Evolutionary conservation across 352 stramenopile species (phyloP), one percentile per base, ranked within the genome.

Genomic region (Phytophthora meadii): DNA sequence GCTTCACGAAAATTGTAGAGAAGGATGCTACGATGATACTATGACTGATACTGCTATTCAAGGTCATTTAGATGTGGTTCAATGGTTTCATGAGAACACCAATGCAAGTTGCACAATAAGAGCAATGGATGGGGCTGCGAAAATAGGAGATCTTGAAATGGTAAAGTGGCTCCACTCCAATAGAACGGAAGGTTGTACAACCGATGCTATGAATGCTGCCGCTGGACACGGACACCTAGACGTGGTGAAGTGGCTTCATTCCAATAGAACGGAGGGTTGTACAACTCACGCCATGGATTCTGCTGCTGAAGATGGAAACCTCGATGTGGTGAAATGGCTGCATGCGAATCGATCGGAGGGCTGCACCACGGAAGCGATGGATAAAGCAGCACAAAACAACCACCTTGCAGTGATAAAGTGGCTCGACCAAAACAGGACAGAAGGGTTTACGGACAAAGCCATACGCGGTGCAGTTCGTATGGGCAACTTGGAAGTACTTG

Each of bases 271-370:
- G 8, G 37, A 42, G 19, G 37, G 37, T 19, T 42, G 37, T 4
- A 42, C 12, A 42, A 19, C n/a, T 42, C 2, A 4, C 37, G 47
- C 47, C 9, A 30, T 54, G 11, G 15, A 44, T 42, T 8, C 9
- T 11, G 17, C 47, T 2, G 47, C 30, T 28, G 30, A 11, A 42
- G 30, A 44, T 3, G 34, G 34, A 3, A 9, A 42, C 14, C n/a
- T 54, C 6, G 30, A 41, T 27, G 28, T 54, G 4, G n/a, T 54
- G 6, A 5, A 54, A n/a, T 54, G 47, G 47, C 7, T 54, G 3
- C 28, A 54, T 5, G 8, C 8, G 8, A 30, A 42, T 17, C 30
- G 28, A 15, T 11, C 4, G 10, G 47, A 17, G 27, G 34, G 34
- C 10, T 42, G 47, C 17, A 41, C 28, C 7, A 25, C 5, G 7